Evolutionary conservation across 78 protist genomes (phyloP).

Genomic region (Chrysochromulina tobinii): DNA sequence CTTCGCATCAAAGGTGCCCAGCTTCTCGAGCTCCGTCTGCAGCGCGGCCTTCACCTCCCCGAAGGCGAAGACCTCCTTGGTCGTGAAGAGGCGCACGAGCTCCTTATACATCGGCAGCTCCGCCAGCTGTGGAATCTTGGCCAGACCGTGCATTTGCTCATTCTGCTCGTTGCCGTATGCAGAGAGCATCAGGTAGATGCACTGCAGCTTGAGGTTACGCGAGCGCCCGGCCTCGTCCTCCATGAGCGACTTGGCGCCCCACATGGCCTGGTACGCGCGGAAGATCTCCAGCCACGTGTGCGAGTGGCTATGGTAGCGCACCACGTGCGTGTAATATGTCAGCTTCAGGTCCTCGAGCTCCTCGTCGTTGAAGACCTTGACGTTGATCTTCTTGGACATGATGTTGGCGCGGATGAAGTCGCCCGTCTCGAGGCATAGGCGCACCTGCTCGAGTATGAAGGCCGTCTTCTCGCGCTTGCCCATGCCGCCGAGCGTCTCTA

Average conservation of each 20-base stretch:
- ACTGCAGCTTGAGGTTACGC: constrained; percentile 41
- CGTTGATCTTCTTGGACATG: constrained; percentile 61
- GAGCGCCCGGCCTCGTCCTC: neutral
- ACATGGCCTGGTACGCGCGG: constrained; percentile 57
- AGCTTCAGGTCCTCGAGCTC: constrained; percentile 33
- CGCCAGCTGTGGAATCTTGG: constrained; percentile 46
- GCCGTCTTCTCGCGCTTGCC: constrained; percentile 76
- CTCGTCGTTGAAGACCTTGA: constrained; percentile 9
- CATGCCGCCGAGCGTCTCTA: constrained; percentile 82
- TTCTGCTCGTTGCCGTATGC: constrained; percentile 65
- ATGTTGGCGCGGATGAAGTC: constrained; percentile 70
- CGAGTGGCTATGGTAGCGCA: constrained; percentile 11
- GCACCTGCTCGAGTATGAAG: constrained; percentile 80
- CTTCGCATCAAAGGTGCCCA: neutral
- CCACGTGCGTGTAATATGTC: constrained; percentile 8
- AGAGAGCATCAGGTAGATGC: constrained; percentile 61
- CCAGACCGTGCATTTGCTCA: constrained; percentile 60
- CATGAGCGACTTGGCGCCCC: neutral
- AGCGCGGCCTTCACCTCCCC: neutral
- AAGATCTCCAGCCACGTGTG: constrained; percentile 61
- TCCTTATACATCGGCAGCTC: constrained; percentile 44
- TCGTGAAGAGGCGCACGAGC: constrained; percentile 39
- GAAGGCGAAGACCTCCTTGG: constrained; percentile 21
- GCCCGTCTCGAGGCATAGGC: constrained; percentile 68
- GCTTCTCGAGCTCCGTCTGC: neutral